Evolutionary conservation across 768 basidiomycete genomes (phyloP).

Genomic region (Nidularia sp.): DNA sequence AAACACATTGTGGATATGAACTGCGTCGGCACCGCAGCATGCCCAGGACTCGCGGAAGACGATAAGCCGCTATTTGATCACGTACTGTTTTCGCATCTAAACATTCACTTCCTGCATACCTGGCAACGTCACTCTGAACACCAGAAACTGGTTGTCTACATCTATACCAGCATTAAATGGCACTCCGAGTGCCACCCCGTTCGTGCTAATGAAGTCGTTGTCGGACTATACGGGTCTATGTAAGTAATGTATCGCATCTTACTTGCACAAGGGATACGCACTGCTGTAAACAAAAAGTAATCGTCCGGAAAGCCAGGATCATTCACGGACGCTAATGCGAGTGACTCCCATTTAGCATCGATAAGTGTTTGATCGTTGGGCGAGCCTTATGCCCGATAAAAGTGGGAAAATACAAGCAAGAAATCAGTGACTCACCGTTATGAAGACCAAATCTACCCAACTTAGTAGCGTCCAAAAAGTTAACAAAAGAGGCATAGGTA

Average conservation of each 20-base stretch:
- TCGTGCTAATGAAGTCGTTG: conserved; percentile 57
- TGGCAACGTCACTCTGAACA: conserved; percentile 57
- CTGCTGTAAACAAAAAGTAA: conserved; percentile 63
- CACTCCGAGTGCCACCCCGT: conserved; percentile 47
- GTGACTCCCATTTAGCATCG: conserved; percentile 65
- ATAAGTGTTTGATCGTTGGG: conserved; percentile 51
- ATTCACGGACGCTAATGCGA: conserved; percentile 51
- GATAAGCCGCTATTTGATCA: no score
- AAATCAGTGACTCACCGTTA: conserved; percentile 34
- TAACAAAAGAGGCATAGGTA: conserved; percentile 51
- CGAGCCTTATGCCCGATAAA: conserved; percentile 26
- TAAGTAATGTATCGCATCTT: no score
- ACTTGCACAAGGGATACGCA: conserved; percentile 20
- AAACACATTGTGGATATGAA: no score
- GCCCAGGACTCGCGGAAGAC: no score
- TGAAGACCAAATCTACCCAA: conserved; percentile 64
- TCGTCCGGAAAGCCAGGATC: conserved; percentile 54
- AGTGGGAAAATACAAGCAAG: not conserved
- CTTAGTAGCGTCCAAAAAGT: conserved; percentile 47
- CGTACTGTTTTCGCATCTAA: not conserved
- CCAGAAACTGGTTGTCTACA: conserved; percentile 58
- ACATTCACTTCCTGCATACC: conserved; percentile 15
- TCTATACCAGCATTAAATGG: conserved; percentile 52
- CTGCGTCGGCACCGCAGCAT: no score
- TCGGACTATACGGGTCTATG: conserved; percentile 33